Percentiles rank a stretch among this genome's conserved stretches.
These are phyloP conservation scores for Aspergillus piperis DNA, from an alignment of 2,329 filamentous ascomycete genomes.

Conservation along the genomic window DNA sequence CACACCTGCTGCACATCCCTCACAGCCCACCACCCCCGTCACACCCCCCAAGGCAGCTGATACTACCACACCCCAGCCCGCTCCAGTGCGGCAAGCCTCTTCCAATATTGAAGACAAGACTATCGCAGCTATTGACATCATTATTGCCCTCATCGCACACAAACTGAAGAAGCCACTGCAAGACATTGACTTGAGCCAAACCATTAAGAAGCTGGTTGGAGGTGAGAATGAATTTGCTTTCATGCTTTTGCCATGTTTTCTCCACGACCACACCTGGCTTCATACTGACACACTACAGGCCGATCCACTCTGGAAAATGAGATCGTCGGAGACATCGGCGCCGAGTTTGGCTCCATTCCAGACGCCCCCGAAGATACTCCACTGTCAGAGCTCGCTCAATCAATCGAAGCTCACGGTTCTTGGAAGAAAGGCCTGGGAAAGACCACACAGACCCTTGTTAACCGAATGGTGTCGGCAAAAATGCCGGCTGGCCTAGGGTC, in stretches of 20 bases:
- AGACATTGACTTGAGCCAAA: not conserved
- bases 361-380: constrained; percentile 10
- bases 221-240: not conserved
- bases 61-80: not conserved
- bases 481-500: constrained; percentile 6
- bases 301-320: constrained; percentile 12
- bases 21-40: not conserved
- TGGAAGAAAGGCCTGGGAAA: constrained; percentile 7
- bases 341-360: constrained; percentile 9
- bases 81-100: not conserved
- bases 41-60: not conserved
- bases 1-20: not conserved
- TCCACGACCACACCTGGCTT: not conserved
- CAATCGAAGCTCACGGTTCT: constrained; percentile 1
- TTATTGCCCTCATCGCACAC: not conserved
- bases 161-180: not conserved
- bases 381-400: constrained; percentile 1
- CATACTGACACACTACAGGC: not conserved
- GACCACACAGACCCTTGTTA: not conserved
- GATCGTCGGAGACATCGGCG: constrained; percentile 8
- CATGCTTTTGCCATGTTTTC: not conserved
- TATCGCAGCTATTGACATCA: not conserved
- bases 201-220: not conserved
- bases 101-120: not conserved
- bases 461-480: constrained; percentile 8